Percentiles rank a stretch among this genome's conserved stretches.
These are phyloP conservation scores for Phytophthora cactorum DNA, from an alignment of 352 stramenopile genomes.

Conservation along the genomic window DNA sequence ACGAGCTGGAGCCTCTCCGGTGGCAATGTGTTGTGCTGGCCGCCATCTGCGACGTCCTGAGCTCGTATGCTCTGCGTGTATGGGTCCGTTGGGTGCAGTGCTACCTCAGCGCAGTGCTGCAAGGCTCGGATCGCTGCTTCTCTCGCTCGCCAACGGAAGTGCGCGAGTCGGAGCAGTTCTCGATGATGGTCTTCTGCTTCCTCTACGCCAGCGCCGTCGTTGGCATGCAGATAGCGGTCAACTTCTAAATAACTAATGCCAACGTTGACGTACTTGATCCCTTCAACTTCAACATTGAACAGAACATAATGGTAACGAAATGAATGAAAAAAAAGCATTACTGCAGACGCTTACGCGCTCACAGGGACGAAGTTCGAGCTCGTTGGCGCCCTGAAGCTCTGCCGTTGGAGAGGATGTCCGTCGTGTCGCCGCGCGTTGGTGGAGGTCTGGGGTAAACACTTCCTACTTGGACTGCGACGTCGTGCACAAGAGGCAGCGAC, in stretches of 20 bases:
- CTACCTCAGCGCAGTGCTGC: conserved; percentile 40
- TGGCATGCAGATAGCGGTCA: conserved; percentile 68
- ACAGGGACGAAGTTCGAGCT: too few species aligned
- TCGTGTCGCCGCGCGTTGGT: too few species aligned
- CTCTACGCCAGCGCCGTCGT: conserved; percentile 67
- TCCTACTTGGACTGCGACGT: too few species aligned
- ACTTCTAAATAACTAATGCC: conserved; percentile 30
- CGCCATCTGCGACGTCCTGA: conserved; percentile 62
- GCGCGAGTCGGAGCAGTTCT: conserved; percentile 67
- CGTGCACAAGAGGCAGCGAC: too few species aligned
- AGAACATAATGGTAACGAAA: too few species aligned
- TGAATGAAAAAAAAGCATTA: too few species aligned
- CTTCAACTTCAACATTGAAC: too few species aligned
- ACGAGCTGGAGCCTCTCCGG: conserved; percentile 53
- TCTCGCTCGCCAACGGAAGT: conserved; percentile 54
- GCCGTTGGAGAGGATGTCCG: too few species aligned
- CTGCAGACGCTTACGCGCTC: too few species aligned
- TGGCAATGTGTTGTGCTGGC: conserved; percentile 62
- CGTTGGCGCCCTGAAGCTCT: too few species aligned
- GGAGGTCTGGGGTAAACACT: too few species aligned
- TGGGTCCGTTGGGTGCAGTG: conserved; percentile 71
- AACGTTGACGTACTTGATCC: not conserved
- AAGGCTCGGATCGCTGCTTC: conserved; percentile 41
- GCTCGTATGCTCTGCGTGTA: conserved; percentile 59
- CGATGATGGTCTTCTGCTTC: conserved; percentile 57